Evolutionary conservation across 176 grass and related monocot species (phyloP).

Genomic region (Metroxylon sagu): DNA sequence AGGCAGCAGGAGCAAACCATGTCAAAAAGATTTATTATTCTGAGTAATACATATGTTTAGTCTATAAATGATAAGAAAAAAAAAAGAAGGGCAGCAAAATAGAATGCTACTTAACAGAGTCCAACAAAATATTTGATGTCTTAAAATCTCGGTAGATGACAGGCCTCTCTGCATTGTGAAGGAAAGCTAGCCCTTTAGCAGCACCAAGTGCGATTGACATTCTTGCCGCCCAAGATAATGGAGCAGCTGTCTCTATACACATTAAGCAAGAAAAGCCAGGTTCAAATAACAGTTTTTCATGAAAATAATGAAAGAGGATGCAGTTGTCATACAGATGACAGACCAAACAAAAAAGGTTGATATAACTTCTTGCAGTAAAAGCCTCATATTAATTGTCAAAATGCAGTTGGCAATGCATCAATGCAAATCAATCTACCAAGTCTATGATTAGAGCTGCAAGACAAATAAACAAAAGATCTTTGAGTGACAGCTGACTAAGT

Average conservation of each 20-base stretch:
- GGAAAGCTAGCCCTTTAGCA: conserved; percentile 94
- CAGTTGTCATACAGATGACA: too few species aligned
- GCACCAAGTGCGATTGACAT: conserved; percentile 97
- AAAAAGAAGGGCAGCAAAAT: background rate
- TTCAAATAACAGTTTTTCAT: conserved; percentile 6
- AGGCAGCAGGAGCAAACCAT: conserved; percentile 22
- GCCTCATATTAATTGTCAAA: too few species aligned
- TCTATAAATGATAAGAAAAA: conserved; percentile 13
- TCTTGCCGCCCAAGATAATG: conserved; percentile 84
- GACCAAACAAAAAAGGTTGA: too few species aligned
- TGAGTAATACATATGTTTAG: background rate
- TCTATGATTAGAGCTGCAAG: too few species aligned
- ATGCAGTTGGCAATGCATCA: too few species aligned
- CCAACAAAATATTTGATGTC: conserved; percentile 98
- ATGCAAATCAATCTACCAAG: too few species aligned
- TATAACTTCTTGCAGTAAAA: too few species aligned
- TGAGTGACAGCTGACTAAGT: too few species aligned
- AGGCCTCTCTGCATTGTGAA: conserved; percentile 86
- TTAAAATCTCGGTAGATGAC: conserved; percentile 99
- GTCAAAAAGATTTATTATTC: background rate
- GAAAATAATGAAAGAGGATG: background rate
- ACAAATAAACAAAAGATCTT: too few species aligned
- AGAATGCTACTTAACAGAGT: conserved; percentile 48
- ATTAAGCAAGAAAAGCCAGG: conserved; percentile 4
- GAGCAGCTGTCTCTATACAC: conserved; percentile 56